phyloP scores from a whole-genome alignment of 768 basidiomycete species.

The Sarcodon sp. region DNA sequence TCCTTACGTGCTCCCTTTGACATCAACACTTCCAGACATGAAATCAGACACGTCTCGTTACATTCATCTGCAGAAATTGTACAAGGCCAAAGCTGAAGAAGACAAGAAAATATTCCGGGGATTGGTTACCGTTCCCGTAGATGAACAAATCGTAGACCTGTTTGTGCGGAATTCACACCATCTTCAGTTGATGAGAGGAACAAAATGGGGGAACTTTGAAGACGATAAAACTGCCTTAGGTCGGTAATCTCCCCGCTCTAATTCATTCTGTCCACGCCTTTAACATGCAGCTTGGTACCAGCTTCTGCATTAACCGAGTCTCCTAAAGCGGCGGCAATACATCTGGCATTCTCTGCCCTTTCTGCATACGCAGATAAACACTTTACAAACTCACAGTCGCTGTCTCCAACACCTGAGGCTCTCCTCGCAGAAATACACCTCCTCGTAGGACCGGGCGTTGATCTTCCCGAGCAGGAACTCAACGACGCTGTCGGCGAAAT shows the following conservation, averaged over 20 bases:
- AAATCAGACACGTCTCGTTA: slow-evolving; percentile 80
- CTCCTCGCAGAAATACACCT: slow-evolving; percentile 38
- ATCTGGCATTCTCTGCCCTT: slow-evolving; percentile 64
- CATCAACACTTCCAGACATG: slow-evolving; percentile 88
- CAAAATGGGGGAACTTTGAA: slow-evolving; percentile 46
- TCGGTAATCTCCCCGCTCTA: slow-evolving; percentile 16
- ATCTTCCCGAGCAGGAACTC: slow-evolving; percentile 41
- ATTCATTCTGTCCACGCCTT: background rate
- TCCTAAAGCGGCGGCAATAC: slow-evolving; percentile 51
- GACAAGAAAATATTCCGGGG: slow-evolving; percentile 39
- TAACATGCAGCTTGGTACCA: slow-evolving; percentile 11
- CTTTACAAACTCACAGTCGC: slow-evolving; percentile 1
- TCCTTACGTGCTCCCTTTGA: slow-evolving; percentile 61
- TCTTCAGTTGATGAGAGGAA: slow-evolving; percentile 51
- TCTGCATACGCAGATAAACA: slow-evolving; percentile 10
- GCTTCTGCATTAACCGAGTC: slow-evolving; percentile 25
- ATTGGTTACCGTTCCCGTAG: slow-evolving; percentile 26
- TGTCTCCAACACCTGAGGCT: slow-evolving; percentile 32
- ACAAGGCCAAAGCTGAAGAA: slow-evolving; percentile 61
- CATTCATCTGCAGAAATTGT: slow-evolving; percentile 75
- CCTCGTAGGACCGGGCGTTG: slow-evolving; percentile 33
- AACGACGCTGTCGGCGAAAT: slow-evolving; percentile 61
- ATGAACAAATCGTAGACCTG: slow-evolving; percentile 43
- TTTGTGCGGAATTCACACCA: slow-evolving; percentile 79
- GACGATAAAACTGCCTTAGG: slow-evolving; percentile 34